Evolutionary conservation across 2,329 filamentous ascomycete genomes (phyloP).

Genomic region (Xylariaceae sp.): DNA sequence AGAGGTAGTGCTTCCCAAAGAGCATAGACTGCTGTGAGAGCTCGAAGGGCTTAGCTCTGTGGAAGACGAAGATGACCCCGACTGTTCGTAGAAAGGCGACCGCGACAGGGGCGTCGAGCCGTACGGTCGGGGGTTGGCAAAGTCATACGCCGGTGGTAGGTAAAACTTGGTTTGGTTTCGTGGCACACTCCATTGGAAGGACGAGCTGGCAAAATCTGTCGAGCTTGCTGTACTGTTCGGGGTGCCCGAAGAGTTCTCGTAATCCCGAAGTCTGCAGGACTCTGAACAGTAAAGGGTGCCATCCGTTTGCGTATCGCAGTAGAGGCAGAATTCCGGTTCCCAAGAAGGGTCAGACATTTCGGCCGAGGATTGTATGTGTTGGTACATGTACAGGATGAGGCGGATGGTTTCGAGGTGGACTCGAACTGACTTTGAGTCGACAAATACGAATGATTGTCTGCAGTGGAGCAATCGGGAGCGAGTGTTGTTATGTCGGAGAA

Average conservation of each 20-base stretch:
- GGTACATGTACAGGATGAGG: constrained; percentile 20
- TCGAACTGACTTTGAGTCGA: not conserved
- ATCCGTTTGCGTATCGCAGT: constrained; percentile 85
- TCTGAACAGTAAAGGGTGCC: constrained; percentile 87
- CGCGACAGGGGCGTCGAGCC: constrained; percentile 45
- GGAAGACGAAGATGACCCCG: constrained; percentile 35
- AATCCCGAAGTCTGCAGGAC: constrained; percentile 80
- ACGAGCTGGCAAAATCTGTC: constrained; percentile 49
- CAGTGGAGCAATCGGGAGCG: constrained; percentile 1
- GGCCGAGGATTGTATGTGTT: constrained; percentile 15
- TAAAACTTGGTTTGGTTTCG: constrained; percentile 52
- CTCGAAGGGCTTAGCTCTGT: constrained; percentile 64
- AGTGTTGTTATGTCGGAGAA: not conserved
- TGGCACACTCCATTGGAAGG: constrained; percentile 44
- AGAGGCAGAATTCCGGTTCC: constrained; percentile 89
- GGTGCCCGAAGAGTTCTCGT: constrained; percentile 62
- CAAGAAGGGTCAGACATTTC: constrained; percentile 59
- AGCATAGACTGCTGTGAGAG: constrained; percentile 80
- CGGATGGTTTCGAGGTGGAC: not conserved
- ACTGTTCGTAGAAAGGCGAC: constrained; percentile 38
- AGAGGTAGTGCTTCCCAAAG: constrained; percentile 62
- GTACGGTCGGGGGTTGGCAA: constrained; percentile 59
- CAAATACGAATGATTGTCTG: not conserved
- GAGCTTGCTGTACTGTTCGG: constrained; percentile 57
- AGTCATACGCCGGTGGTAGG: constrained; percentile 72